Conservation (phyloP, 2,329 filamentous ascomycete species). For the Ophiocordyceps camponoti-leonardi region DNA sequence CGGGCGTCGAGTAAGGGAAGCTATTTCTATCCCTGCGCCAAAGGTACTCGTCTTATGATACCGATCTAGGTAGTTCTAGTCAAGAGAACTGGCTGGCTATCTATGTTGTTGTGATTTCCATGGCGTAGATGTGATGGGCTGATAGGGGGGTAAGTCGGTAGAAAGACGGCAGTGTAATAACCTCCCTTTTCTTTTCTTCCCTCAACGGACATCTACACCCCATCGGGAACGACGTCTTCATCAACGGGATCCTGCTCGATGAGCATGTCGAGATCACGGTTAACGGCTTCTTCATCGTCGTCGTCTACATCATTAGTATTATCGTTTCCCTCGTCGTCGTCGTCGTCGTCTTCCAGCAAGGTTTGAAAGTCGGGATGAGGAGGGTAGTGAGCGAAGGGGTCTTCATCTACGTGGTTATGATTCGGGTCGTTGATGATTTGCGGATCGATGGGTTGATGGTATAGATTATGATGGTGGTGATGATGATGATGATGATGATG, state of each 20-base stretch:
- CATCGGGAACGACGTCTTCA: constrained; percentile 12
- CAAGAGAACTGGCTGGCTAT: too few species aligned
- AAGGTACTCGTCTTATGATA: not conserved
- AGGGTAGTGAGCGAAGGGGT: constrained; percentile 22
- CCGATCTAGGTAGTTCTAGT: too few species aligned
- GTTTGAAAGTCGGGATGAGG: constrained; percentile 34
- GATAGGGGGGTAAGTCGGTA: too few species aligned
- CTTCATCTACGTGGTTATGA: constrained; percentile 13
- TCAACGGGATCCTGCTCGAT: constrained; percentile 28
- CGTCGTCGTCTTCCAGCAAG: constrained; percentile 29
- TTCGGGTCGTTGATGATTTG: constrained; percentile 33
- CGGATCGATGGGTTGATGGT: constrained; percentile 41
- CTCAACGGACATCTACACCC: too few species aligned
- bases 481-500: too few species aligned
- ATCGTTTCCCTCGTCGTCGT: constrained; percentile 8
- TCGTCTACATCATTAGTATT: constrained; percentile 8
- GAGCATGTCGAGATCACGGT: constrained; percentile 33
- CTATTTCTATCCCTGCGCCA: too few species aligned
- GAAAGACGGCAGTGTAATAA: too few species aligned
- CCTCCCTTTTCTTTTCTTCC: too few species aligned
- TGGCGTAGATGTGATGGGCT: too few species aligned
- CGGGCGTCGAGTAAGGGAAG: too few species aligned
- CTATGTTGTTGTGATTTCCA: too few species aligned
- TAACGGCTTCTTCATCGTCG: too few species aligned
- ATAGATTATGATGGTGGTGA: constrained; percentile 6